Conservation (phyloP, 352 stramenopile genomes). For the Pythium inflatum region DNA sequence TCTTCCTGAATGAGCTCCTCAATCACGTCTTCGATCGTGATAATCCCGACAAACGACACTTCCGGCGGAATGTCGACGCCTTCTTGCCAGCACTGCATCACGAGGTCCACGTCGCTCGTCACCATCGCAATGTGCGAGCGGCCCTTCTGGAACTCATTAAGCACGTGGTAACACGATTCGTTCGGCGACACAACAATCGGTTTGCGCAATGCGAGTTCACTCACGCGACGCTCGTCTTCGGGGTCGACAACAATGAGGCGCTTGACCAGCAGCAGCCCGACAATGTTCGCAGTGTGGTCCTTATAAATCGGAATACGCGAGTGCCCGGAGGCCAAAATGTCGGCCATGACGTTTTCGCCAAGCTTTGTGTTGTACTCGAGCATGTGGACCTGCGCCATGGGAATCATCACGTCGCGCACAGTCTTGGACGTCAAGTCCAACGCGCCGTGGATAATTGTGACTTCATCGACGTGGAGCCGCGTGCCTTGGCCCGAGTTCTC, state of each 20-base stretch:
- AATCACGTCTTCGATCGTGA: constrained; percentile 93
- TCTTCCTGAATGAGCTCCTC: constrained; percentile 90
- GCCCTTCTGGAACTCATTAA: constrained; percentile 93
- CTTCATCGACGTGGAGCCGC: constrained; percentile 77
- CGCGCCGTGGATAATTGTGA: constrained; percentile 85
- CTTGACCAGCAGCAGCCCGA: constrained; percentile 88
- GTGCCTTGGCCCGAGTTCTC: constrained; percentile 50
- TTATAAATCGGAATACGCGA: constrained; percentile 90
- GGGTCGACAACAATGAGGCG: constrained; percentile 91
- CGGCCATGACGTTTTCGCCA: constrained; percentile 67
- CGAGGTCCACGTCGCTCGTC: constrained; percentile 47
- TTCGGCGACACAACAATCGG: constrained; percentile 84
- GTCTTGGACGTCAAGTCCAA: constrained; percentile 88
- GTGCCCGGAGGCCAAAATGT: constrained; percentile 87
- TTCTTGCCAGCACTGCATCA: constrained; percentile 63
- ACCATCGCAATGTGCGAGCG: constrained; percentile 86
- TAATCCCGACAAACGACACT: constrained; percentile 85
- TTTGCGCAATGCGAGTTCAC: constrained; percentile 64
- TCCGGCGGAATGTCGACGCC: constrained; percentile 40
- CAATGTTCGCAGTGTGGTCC: constrained; percentile 67
- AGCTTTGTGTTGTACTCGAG: constrained; percentile 83
- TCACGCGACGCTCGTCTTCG: constrained; percentile 70
- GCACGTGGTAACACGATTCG: constrained; percentile 83
- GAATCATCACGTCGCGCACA: constrained; percentile 89
- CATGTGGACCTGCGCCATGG: constrained; percentile 86